Percentiles rank a stretch among this genome's conserved stretches.
Conservation (phyloP, 177 flowering plant genomes). For the Vitis hybrid region DNA sequence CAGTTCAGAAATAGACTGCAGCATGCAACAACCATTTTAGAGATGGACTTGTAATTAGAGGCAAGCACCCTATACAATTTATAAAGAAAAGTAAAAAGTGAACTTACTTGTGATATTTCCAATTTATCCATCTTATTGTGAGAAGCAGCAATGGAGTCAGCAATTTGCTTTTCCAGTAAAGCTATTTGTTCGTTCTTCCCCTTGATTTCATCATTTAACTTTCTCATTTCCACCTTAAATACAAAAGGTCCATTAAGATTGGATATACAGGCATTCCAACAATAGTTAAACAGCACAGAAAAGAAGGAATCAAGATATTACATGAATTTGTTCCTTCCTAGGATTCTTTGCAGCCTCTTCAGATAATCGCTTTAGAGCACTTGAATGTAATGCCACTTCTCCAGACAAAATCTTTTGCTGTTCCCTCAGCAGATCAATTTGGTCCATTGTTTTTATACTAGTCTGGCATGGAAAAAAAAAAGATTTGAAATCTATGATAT, state of each 20-base stretch:
- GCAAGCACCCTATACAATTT: conserved; percentile 7
- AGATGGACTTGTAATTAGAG: conserved; percentile 6
- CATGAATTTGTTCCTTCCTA: conserved; percentile 62
- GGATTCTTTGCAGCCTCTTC: conserved; percentile 72
- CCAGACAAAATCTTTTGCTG: conserved; percentile 87
- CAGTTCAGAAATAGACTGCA: conserved; percentile 76
- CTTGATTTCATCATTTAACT: conserved; percentile 66
- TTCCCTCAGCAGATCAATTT: conserved; percentile 83
- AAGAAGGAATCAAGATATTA: conserved; percentile 29
- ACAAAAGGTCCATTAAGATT: conserved; percentile 8
- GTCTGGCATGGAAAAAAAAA: conserved; percentile 40
- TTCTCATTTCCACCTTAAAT: conserved; percentile 67
- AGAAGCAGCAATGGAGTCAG: conserved; percentile 39
- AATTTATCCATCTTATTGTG: conserved; percentile 43
- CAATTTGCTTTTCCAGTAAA: conserved; percentile 70
- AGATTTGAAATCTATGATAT: background rate
- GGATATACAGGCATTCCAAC: background rate
- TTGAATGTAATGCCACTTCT: conserved; percentile 84
- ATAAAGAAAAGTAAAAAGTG: background rate
- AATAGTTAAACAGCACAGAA: conserved; percentile 1
- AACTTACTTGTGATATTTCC: conserved; percentile 64
- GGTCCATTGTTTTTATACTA: conserved; percentile 64
- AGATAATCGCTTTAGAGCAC: conserved; percentile 74
- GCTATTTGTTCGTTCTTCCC: conserved; percentile 71
- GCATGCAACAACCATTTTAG: conserved; percentile 15